A percentile compares a stretch with the other conserved stretches of the same genome.
These are phyloP conservation scores for Fennellomyces sp. DNA, from an alignment of 371 early-diverging fungal species.

Conservation along the genomic window DNA sequence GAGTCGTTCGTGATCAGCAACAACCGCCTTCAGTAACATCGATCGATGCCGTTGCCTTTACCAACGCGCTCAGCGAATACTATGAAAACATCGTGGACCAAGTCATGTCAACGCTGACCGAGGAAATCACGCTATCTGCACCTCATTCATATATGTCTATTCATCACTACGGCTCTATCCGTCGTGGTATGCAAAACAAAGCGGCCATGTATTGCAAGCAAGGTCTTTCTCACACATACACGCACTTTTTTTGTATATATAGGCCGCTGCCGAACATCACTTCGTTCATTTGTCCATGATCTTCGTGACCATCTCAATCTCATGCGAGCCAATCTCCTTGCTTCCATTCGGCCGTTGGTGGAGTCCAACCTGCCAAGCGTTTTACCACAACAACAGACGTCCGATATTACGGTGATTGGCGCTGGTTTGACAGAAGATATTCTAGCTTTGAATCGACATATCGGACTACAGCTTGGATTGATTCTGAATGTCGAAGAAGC, in stretches of 20 bases:
- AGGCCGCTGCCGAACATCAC: conserved; percentile 20
- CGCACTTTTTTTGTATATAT: background rate
- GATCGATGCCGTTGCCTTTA: conserved; percentile 9
- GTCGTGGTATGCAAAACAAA: conserved; percentile 1
- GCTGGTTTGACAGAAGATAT: conserved; percentile 15
- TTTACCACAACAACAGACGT: conserved; percentile 5
- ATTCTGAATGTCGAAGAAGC: conserved; percentile 27
- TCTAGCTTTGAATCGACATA: conserved; percentile 21
- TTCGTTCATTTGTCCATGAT: conserved; percentile 22
- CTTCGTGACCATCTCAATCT: conserved; percentile 27
- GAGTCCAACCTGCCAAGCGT: conserved; percentile 22
- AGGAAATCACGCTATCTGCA: conserved; percentile 29
- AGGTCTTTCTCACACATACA: background rate
- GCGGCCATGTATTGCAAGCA: background rate
- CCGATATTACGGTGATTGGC: background rate
- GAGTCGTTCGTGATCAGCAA: background rate
- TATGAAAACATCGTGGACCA: conserved; percentile 52
- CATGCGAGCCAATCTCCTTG: conserved; percentile 22
- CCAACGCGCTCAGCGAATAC: conserved; percentile 31
- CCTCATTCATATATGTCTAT: conserved; percentile 28
- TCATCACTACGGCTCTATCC: conserved; percentile 5
- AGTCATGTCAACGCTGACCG: conserved; percentile 35
- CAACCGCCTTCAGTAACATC: background rate
- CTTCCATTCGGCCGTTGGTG: conserved; percentile 30
- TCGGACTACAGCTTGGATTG: conserved; percentile 27